Conservation (phyloP, 2,329 filamentous ascomycete species). For the Dendrostoma leiphaemia region DNA sequence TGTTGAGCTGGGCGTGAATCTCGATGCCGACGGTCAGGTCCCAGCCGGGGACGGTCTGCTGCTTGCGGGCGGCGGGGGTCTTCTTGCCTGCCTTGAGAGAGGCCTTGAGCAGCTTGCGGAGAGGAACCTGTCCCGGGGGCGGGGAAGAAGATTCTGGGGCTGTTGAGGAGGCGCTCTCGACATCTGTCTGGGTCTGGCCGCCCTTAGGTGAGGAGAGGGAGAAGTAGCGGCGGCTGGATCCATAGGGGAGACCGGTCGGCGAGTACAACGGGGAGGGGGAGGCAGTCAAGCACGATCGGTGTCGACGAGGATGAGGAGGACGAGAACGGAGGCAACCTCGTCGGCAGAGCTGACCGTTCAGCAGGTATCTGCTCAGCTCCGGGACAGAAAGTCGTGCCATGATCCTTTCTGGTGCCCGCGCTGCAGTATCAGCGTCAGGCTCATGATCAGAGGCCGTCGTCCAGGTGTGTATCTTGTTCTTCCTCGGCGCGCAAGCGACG, state of each 20-base stretch:
- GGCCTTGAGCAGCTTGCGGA: slow-evolving; percentile 72
- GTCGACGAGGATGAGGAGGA: background rate
- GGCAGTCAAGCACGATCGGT: background rate
- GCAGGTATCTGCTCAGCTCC: slow-evolving; percentile 48
- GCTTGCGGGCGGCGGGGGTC: slow-evolving; percentile 43
- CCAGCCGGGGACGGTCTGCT: slow-evolving; percentile 69
- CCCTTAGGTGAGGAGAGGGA: background rate
- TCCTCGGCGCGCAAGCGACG: no score
- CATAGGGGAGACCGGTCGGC: background rate
- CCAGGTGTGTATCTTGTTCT: no score
- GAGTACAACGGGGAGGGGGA: background rate
- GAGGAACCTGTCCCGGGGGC: slow-evolving; percentile 39
- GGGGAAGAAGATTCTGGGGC: background rate
- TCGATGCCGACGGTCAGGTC: slow-evolving; percentile 95
- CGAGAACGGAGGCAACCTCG: slow-evolving; percentile 37
- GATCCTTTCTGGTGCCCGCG: no score
- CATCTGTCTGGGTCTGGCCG: background rate
- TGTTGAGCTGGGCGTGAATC: slow-evolving; percentile 95
- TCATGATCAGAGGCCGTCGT: no score
- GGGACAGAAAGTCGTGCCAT: slow-evolving; percentile 46
- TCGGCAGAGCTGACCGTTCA: slow-evolving; percentile 41
- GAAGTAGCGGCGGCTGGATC: background rate
- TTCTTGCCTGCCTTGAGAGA: slow-evolving; percentile 54
- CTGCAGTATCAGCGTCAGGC: no score
- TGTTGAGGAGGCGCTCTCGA: background rate